A percentile compares a stretch with the other conserved stretches of the same genome.
These are phyloP conservation scores for Colletotrichum karsti DNA, from an alignment of 2,329 filamentous ascomycete species.

Conservation along the genomic window DNA sequence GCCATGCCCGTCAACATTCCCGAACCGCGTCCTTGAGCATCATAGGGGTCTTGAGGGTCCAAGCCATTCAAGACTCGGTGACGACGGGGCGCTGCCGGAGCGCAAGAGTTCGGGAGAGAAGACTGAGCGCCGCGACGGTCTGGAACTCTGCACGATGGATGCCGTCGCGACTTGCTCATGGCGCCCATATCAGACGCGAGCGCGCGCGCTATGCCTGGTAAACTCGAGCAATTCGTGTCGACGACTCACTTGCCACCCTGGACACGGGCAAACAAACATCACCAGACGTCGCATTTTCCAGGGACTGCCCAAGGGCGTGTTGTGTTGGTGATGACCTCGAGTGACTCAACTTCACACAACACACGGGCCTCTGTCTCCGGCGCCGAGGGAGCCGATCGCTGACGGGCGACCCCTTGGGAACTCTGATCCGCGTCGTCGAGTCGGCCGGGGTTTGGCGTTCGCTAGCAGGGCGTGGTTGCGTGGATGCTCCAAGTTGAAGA, in stretches of 20 bases:
- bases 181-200: background rate
- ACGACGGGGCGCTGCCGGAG: conserved; percentile 23
- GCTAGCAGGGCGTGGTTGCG: background rate
- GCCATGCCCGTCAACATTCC: background rate
- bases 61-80: conserved; percentile 13
- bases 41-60: conserved; percentile 12
- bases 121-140: conserved; percentile 8
- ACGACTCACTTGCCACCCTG: background rate
- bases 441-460: background rate
- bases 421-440: conserved; percentile 7
- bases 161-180: background rate
- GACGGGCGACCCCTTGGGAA: background rate
- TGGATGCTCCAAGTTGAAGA: background rate
- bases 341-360: conserved; percentile 6
- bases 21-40: background rate
- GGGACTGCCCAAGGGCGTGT: background rate
- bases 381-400: conserved; percentile 21
- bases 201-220: background rate
- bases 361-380: conserved; percentile 3
- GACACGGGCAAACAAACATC: conserved; percentile 7
- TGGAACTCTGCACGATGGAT: conserved; percentile 11
- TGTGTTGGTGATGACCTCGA: background rate
- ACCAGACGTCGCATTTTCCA: background rate
- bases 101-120: background rate
- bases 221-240: background rate